Evolutionary conservation across 2,329 filamentous ascomycete species (phyloP).

Genomic region (Sporothrix luriei): DNA sequence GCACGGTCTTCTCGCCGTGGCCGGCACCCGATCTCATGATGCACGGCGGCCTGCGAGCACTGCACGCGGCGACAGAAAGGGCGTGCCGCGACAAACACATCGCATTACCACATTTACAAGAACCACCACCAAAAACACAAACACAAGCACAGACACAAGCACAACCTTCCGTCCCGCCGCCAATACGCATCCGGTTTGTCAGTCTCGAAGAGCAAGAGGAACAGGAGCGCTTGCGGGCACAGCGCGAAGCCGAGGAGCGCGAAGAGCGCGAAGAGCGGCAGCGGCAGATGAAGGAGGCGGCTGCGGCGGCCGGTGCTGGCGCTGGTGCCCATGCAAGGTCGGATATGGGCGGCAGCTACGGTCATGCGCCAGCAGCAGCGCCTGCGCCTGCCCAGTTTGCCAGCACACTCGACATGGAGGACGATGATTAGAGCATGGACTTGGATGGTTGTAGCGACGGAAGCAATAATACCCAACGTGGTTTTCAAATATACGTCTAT

Average conservation of each 20-base stretch:
- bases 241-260: constrained; percentile 43
- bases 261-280: constrained; percentile 53
- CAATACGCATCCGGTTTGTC: constrained; percentile 49
- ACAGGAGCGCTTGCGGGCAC: constrained; percentile 53
- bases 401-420: constrained; percentile 36
- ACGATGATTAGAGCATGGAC: constrained; percentile 29
- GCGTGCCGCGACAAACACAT: background rate
- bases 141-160: constrained; percentile 13
- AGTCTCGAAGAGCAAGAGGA: constrained; percentile 57
- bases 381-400: constrained; percentile 35
- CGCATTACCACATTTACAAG: background rate
- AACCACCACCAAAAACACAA: constrained; percentile 20
- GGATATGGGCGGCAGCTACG: constrained; percentile 2
- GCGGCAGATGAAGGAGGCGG: constrained; percentile 48
- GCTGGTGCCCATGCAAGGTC: constrained; percentile 12
- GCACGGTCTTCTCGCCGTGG: constrained; percentile 73
- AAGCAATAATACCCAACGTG: background rate
- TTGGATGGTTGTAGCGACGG: background rate
- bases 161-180: constrained; percentile 61
- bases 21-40: constrained; percentile 71
- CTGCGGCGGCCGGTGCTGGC: constrained; percentile 40
- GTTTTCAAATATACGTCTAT: background rate
- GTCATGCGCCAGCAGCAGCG: constrained; percentile 26
- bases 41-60: constrained; percentile 65
- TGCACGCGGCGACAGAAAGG: constrained; percentile 55